Evolutionary conservation across 106 monocot genomes (phyloP), one percentile per base, ranked within the genome.

Genomic region (Phalaenopsis aphrodite): DNA sequence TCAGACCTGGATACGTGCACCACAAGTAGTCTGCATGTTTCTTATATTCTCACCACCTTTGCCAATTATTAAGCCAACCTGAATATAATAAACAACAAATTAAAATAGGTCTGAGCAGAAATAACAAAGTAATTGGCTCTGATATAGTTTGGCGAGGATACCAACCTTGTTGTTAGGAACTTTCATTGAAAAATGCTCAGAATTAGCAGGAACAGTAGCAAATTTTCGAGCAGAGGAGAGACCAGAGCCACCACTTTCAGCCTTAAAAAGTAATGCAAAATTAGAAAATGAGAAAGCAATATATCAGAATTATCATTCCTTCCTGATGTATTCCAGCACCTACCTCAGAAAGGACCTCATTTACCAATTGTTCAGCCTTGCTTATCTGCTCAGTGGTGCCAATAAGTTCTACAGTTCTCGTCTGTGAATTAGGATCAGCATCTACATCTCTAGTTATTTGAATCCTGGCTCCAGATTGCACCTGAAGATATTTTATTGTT

Each of bases 31-130:
- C 80, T 98, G 98, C 94, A 98, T 92, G 80, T 39, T 87, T 75
- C 91, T 98, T 77, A 98, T 98, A 30, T 87, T 91, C 74, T 98
- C 98, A 69, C 98, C 98, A 83, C 94, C 94, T 84, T 94, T 98
- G 36, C 98, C 98, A 88, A 98, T 98, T 18, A 98, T 84, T 41
- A 94, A 75, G 38, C 98, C 98, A 81, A 98, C 98, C 98, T 98
- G 76, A 75, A 75, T 77, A 46, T 23, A 18, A 43, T 4, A 81
- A 45, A 24, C 48, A 81, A 18, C 24, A 78, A 78, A 81, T 24
- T 10, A 78, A 78, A 12, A 23, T 1, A 68, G 64, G 21, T 76
- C 11, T 30, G 24, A 30, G n/a, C 23, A 10, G 74, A 74, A n/a
- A 45, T 8, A 36, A 21, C 19, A 19, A 3, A 45, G 9, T 3